Base-by-base conservation (phyloP, 495 filamentous ascomycete genomes). In the Penicillium cataractarum region DNA sequence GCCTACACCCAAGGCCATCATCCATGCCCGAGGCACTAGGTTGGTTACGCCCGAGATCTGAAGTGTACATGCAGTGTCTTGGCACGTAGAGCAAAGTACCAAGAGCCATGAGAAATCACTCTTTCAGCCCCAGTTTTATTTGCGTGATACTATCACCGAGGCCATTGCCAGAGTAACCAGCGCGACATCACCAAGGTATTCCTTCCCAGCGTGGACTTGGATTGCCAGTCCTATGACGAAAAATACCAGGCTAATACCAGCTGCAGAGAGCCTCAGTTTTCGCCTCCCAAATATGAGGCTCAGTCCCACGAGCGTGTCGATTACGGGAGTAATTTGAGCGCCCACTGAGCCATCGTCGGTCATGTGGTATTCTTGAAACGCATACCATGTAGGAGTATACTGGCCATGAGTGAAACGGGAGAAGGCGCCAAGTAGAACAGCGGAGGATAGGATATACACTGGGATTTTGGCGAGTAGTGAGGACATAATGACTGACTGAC, bases 151-250 rank as follows among this genome's bases (percentile, higher is more conserved):
- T 17, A 19, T 21, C 15, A n/a, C 9, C 21, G 50, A 24, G 15
- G 29, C n/a, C 13, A 33, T 6, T 6, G 21, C 50, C 50, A 52
- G 15, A 27, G 26, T n/a, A 8, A 52, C 17, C 15, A 52, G 27
- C 9, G 27, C 27, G 3, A 52, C 10, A n/a, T 52, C 50, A 52
- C 50, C 50, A 1, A 33, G 21, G 33, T 52, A 52, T 8, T 32
- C 24, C 26, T 52, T 52, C 26, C 29, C 50, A 2, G 50, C 50
- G 3, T 33, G 26, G 15, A 52, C 29, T 13, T 52, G 50, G 27
- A 52, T 52, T 19, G 27, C 50, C 7, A 52, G 50, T 33, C 50
- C 50, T 32, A 52, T 52, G 7, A 27, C 8, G 27, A 52, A 52
- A 52, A 52, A 29, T 5, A 52, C 2, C 5, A 52, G 27, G 50